phyloP scores from a whole-genome alignment of 2,329 filamentous ascomycete species.

The Thyridium curvatum region DNA sequence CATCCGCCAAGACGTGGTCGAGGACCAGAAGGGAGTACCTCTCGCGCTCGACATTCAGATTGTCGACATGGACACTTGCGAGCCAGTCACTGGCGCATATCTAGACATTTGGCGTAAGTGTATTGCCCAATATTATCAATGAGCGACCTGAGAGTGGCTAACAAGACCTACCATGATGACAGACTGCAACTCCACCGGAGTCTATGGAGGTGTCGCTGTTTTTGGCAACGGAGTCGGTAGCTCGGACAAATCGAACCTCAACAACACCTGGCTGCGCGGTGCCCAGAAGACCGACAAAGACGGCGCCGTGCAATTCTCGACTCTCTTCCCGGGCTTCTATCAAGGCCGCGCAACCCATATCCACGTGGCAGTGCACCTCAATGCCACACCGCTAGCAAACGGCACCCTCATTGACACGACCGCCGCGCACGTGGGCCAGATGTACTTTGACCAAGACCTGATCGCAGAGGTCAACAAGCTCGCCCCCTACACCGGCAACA shows the following conservation, averaged over 20 bases:
- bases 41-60: slow-evolving; percentile 46
- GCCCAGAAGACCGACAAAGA: slow-evolving; percentile 32
- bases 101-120: slow-evolving; percentile 45
- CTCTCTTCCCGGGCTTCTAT: slow-evolving; percentile 40
- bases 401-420: slow-evolving; percentile 40
- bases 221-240: slow-evolving; percentile 23
- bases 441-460: slow-evolving; percentile 58
- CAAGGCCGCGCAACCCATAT: slow-evolving; percentile 29
- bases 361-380: slow-evolving; percentile 31
- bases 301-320: slow-evolving; percentile 33
- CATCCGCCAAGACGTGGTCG: slow-evolving; percentile 39
- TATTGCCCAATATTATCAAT: too few species aligned
- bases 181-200: slow-evolving; percentile 30
- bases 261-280: slow-evolving; percentile 36
- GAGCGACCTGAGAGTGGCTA: too few species aligned
- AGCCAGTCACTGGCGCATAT: slow-evolving; percentile 38
- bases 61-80: slow-evolving; percentile 46
- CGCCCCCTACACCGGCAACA: slow-evolving; percentile 40
- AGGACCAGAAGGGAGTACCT: slow-evolving; percentile 39
- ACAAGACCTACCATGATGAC: too few species aligned
- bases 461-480: slow-evolving; percentile 41
- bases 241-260: slow-evolving; percentile 28
- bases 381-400: slow-evolving; percentile 27
- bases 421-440: slow-evolving; percentile 55
- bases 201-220: slow-evolving; percentile 28